These are phyloP conservation scores for Podospora australis DNA, from an alignment of 495 filamentous ascomycete genomes.

Conservation along the genomic window DNA sequence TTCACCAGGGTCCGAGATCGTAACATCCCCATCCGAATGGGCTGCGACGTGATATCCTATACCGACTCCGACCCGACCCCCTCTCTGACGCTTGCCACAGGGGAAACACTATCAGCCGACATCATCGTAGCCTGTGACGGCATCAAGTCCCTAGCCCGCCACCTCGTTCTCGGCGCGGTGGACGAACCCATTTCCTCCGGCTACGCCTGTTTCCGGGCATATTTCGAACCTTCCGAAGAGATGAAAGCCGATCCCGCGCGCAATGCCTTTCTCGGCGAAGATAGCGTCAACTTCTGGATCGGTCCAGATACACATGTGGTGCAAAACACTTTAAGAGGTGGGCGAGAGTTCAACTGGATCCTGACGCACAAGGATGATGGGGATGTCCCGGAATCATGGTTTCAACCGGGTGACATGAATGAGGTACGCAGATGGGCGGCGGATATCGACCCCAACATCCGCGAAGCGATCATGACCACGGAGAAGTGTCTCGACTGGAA, in stretches of 20 bases:
- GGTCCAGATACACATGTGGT: constrained; percentile 44
- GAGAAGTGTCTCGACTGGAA: constrained; percentile 45
- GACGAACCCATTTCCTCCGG: constrained; percentile 42
- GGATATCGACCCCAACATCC: constrained; percentile 38
- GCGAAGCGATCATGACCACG: constrained; percentile 42
- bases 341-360: constrained; percentile 50
- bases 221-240: constrained; percentile 35
- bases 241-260: constrained; percentile 39
- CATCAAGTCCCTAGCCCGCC: constrained; percentile 40
- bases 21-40: constrained; percentile 45
- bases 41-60: constrained; percentile 39
- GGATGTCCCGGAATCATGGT: constrained; percentile 46
- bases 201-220: constrained; percentile 44
- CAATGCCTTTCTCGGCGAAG: constrained; percentile 38
- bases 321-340: constrained; percentile 42
- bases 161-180: constrained; percentile 39
- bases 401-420: constrained; percentile 42
- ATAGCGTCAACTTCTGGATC: constrained; percentile 50
- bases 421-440: constrained; percentile 34
- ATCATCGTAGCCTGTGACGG: constrained; percentile 35
- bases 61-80: constrained; percentile 30
- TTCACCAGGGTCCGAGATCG: constrained; percentile 30
- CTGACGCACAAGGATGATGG: constrained; percentile 40
- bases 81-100: constrained; percentile 16
- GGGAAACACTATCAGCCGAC: constrained; percentile 22